Conservation (phyloP, 1,284 basidiomycete genomes). For the Prillingera fragicola region DNA sequence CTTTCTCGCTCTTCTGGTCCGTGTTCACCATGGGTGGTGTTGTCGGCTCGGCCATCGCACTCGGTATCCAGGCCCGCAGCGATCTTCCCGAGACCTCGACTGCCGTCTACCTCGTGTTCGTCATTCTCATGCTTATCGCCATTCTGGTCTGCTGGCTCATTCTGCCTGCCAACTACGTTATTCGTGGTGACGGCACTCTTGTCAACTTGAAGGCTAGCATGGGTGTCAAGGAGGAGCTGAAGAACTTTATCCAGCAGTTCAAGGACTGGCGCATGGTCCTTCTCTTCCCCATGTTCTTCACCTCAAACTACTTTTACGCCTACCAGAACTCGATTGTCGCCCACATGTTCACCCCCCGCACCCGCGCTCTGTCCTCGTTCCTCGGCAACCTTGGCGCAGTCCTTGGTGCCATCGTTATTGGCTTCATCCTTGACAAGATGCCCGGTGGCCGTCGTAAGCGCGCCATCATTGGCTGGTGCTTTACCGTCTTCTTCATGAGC, state of each 20-base stretch:
- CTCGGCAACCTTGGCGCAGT: constrained; percentile 36
- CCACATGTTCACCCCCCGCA: constrained; percentile 35
- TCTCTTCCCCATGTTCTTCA: constrained; percentile 39
- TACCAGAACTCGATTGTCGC: constrained; percentile 39
- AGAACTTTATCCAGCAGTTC: constrained; percentile 26
- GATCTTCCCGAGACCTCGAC: constrained; percentile 32
- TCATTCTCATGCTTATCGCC: constrained; percentile 42
- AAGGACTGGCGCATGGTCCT: constrained; percentile 37
- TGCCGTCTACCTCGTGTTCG: constrained; percentile 39
- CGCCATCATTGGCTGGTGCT: constrained; percentile 27
- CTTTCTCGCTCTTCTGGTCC: constrained; percentile 51
- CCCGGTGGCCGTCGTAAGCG: constrained; percentile 32
- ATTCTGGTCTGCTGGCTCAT: constrained; percentile 31
- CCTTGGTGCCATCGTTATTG: constrained; percentile 39
- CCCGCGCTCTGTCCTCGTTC: constrained; percentile 35
- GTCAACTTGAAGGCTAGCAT: constrained; percentile 28
- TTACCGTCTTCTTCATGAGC: constrained; percentile 27
- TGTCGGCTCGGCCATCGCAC: constrained; percentile 50
- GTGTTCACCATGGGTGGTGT: constrained; percentile 50
- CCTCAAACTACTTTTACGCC: constrained; percentile 38
- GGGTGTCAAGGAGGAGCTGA: constrained; percentile 25
- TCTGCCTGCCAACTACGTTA: constrained; percentile 34
- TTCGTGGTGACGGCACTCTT: constrained; percentile 36
- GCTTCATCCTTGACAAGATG: constrained; percentile 34
- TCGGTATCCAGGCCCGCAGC: constrained; percentile 39